These are phyloP conservation scores for Nothomitra cinnamomea DNA, from an alignment of 2,329 filamentous ascomycete genomes.

Conservation along the genomic window DNA sequence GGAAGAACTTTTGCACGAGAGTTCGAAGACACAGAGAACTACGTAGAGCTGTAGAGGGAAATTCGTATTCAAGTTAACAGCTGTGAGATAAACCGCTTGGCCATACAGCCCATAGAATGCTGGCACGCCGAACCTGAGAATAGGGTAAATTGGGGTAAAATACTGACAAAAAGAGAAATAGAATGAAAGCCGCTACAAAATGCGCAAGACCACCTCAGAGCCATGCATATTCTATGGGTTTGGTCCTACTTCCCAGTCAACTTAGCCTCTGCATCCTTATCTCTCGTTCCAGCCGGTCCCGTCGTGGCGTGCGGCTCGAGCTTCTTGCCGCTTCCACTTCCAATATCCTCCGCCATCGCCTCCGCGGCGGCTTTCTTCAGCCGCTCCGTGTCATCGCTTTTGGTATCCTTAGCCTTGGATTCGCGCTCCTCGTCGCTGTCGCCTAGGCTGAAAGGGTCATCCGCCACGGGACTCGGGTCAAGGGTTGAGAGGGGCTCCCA, in stretches of 20 bases:
- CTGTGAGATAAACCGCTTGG: too few relatives aligned
- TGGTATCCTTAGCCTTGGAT: conserved; percentile 45
- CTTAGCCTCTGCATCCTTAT: conserved; percentile 10
- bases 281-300: conserved; percentile 8
- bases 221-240: neutral
- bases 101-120: too few relatives aligned
- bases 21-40: too few relatives aligned
- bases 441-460: conserved; percentile 91
- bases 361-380: conserved; percentile 45
- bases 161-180: too few relatives aligned
- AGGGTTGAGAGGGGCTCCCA: conserved; percentile 88
- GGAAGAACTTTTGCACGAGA: too few relatives aligned
- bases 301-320: neutral
- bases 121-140: too few relatives aligned
- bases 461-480: conserved; percentile 66
- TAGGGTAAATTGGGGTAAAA: too few relatives aligned
- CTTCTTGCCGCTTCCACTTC: conserved; percentile 8
- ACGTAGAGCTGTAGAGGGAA: too few relatives aligned
- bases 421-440: conserved; percentile 91
- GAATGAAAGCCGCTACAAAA: too few relatives aligned
- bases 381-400: conserved; percentile 38
- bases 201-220: too few relatives aligned
- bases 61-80: too few relatives aligned
- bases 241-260: neutral
- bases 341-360: conserved; percentile 26